These are phyloP conservation scores for Euryodendron excelsum DNA, from an alignment of 148 eudicot genomes.

Conservation along the genomic window DNA sequence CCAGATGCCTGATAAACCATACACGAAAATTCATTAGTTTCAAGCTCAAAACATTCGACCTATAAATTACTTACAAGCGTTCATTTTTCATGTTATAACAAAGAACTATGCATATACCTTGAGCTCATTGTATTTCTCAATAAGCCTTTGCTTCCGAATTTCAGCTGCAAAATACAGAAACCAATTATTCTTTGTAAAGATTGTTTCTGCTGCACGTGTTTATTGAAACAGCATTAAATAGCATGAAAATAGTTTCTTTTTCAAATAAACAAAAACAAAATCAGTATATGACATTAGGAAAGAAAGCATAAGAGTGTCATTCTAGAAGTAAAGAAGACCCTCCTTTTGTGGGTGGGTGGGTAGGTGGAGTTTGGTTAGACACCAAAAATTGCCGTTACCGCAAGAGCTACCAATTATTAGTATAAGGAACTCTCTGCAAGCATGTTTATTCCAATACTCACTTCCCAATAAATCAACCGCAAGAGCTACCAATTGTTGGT, in stretches of 20 bases:
- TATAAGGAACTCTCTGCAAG: too few relatives aligned
- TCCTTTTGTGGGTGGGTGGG: background rate
- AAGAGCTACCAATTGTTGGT: too few relatives aligned
- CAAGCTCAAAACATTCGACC: background rate
- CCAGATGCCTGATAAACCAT: constrained; percentile 57
- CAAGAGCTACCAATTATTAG: too few relatives aligned
- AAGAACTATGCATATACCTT: constrained; percentile 40
- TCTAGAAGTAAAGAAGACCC: background rate
- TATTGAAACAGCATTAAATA: background rate
- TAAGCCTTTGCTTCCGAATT: constrained; percentile 55
- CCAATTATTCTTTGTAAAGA: background rate
- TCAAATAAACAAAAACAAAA: background rate
- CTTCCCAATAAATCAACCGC: background rate
- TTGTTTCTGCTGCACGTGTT: background rate
- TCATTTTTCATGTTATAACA: background rate
- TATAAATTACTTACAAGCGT: background rate
- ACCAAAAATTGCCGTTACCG: constrained; percentile 1
- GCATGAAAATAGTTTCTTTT: background rate
- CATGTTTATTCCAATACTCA: too few relatives aligned
- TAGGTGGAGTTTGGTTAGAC: background rate
- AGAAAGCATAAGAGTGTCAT: background rate
- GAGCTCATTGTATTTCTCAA: constrained; percentile 72
- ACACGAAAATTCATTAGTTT: background rate
- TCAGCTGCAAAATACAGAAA: constrained; percentile 68
- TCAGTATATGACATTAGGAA: background rate